These are phyloP conservation scores for Eragrostis tef DNA, from an alignment of 202 grass and related monocot genomes.

Conservation along the genomic window DNA sequence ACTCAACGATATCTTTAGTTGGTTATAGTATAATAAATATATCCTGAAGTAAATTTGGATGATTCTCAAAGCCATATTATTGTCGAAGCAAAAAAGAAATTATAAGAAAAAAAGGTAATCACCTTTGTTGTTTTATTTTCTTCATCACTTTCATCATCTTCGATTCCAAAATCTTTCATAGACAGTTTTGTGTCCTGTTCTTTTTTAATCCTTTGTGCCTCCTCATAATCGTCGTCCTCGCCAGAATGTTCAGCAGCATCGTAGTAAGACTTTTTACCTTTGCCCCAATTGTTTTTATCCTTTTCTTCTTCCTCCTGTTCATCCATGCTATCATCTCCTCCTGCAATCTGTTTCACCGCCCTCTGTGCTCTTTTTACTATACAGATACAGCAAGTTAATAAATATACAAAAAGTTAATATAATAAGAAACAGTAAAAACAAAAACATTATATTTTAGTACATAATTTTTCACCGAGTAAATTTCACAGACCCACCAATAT, in stretches of 20 bases:
- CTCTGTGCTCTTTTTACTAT: slow-evolving; percentile 73
- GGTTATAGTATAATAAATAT: not conserved
- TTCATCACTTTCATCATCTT: slow-evolving; percentile 60
- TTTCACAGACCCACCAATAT: too few species aligned
- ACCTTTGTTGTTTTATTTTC: slow-evolving; percentile 62
- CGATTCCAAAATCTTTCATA: slow-evolving; percentile 81
- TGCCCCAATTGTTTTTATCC: slow-evolving; percentile 62
- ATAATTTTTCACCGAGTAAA: too few species aligned
- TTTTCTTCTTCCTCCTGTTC: slow-evolving; percentile 66
- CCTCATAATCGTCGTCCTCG: slow-evolving; percentile 64
- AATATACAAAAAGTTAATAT: slow-evolving; percentile 33
- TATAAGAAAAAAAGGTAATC: slow-evolving; percentile 25
- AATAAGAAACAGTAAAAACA: slow-evolving; percentile 25
- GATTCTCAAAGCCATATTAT: not conserved
- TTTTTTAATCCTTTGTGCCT: slow-evolving; percentile 58
- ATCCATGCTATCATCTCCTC: slow-evolving; percentile 80
- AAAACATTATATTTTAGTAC: slow-evolving; percentile 1
- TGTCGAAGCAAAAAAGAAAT: slow-evolving; percentile 34
- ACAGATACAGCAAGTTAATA: slow-evolving; percentile 14
- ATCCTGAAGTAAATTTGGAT: slow-evolving; percentile 17
- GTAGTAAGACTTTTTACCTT: slow-evolving; percentile 66
- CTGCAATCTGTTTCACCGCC: slow-evolving; percentile 63
- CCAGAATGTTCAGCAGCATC: slow-evolving; percentile 58
- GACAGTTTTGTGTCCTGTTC: slow-evolving; percentile 60
- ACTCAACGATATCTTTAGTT: slow-evolving; percentile 12